Base-by-base conservation (phyloP, 108 stramenopile species). In the Skeletonema potamos region DNA sequence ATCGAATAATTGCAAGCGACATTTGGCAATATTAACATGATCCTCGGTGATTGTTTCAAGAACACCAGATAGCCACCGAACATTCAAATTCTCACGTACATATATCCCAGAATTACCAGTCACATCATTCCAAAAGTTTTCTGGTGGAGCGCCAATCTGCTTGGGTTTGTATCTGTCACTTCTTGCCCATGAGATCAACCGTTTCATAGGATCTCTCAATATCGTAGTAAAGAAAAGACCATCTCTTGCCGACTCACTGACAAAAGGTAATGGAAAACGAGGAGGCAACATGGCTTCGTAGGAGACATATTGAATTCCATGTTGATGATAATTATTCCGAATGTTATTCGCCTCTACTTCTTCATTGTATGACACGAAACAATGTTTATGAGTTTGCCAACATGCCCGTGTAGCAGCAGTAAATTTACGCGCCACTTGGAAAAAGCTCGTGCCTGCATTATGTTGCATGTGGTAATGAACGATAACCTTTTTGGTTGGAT, bases 381-480 rank as follows among this genome's bases (percentile, higher is more conserved):
- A 79, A 59, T 79, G 77, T 20, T 72, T 79, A 20, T 46, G 55
- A 39, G 13, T 43, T 58, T 79, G 77, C 66, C 70, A 71, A 34
- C 77, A 79, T 7, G 66, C 64, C 13, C 70, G 64, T 41, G 77
- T 79, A 12, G 77, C 77, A 54, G 69, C 64, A 3, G 63, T 70
- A 28, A 36, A 67, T 13, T 24, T 3, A 2, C 56, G 20, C 1
- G 57, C 64, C 17, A 64, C 10, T 22, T 55, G 4, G 22, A 62
- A 79, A 20, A 79, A 79, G 13, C 62, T 51, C 5, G 77, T 79
- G 10, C 77, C 77, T 44, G 77, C 77, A 39, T 79, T 79, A 27
- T 79, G 77, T 59, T 77, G 77, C 61, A 79, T 39, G 58, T 79
- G 77, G 60, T 59, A 79, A 57, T 79, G 77, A 26, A 79, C 77